Percentiles rank a stretch among this genome's conserved stretches.
Evolutionary conservation across 2,329 filamentous ascomycete genomes (phyloP).

Genomic region (Cladosporium halotolerans): DNA sequence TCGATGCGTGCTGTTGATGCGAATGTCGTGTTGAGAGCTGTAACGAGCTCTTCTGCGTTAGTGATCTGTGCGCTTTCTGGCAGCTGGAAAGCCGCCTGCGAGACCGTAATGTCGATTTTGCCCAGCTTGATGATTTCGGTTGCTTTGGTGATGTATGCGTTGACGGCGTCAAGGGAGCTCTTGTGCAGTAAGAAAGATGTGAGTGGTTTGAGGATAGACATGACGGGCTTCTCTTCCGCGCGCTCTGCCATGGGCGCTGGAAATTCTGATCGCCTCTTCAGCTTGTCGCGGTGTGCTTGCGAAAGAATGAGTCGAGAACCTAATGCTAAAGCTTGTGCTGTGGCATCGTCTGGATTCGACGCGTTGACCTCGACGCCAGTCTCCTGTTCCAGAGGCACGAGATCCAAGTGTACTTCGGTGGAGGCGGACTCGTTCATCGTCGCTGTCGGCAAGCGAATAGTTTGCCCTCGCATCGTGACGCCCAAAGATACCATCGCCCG

Average conservation of each 20-base stretch:
- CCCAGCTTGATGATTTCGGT: constrained; percentile 13
- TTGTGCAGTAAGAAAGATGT: constrained; percentile 49
- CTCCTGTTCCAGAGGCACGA: constrained; percentile 48
- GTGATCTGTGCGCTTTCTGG: constrained; percentile 2
- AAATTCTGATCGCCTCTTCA: constrained; percentile 60
- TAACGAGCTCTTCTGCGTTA: constrained; percentile 15
- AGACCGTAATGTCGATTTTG: constrained; percentile 15
- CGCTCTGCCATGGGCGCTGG: constrained; percentile 51
- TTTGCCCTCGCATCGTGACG: constrained; percentile 54
- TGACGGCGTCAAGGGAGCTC: constrained; percentile 31
- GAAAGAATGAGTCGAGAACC: constrained; percentile 69
- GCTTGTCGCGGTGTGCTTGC: constrained; percentile 71
- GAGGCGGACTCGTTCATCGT: not conserved
- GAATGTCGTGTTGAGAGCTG: constrained; percentile 8
- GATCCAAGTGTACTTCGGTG: constrained; percentile 56
- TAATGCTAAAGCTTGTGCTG: constrained; percentile 61
- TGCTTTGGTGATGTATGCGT: constrained; percentile 26
- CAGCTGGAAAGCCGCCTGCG: constrained; percentile 14
- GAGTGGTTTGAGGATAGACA: constrained; percentile 55
- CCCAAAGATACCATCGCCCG: constrained; percentile 65
- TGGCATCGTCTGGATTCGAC: constrained; percentile 30
- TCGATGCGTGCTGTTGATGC: not conserved
- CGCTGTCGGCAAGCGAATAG: constrained; percentile 26
- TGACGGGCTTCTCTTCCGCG: constrained; percentile 45
- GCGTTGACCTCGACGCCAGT: constrained; percentile 9